A percentile compares a stretch with the other conserved stretches of the same genome.
These are phyloP conservation scores for Globisporangium heterothallicum DNA, from an alignment of 352 stramenopile genomes.

Conservation along the genomic window DNA sequence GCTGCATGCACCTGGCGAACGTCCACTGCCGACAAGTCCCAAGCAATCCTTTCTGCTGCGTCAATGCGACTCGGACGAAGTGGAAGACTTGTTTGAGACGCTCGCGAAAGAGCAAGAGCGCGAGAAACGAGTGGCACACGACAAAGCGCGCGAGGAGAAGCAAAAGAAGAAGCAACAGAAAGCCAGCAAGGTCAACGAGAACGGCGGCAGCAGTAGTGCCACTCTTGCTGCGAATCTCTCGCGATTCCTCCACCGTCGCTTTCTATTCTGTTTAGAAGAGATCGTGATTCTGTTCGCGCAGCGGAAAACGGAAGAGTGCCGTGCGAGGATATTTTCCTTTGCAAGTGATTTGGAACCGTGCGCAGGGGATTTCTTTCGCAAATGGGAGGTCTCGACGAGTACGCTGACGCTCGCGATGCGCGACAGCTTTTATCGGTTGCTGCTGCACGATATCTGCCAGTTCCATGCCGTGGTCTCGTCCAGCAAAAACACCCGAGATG, in stretches of 20 bases:
- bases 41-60: slow-evolving; percentile 33
- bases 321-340: slow-evolving; percentile 35
- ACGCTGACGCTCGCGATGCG: slow-evolving; percentile 65
- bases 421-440: slow-evolving; percentile 62
- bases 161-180: slow-evolving; percentile 20
- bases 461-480: slow-evolving; percentile 65
- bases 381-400: slow-evolving; percentile 65
- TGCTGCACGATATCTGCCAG: slow-evolving; percentile 68
- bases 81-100: slow-evolving; percentile 54
- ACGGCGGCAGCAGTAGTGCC: slow-evolving; percentile 1
- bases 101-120: slow-evolving; percentile 26
- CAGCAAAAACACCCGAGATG: slow-evolving; percentile 60
- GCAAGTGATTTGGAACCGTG: slow-evolving; percentile 56
- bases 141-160: slow-evolving; percentile 9
- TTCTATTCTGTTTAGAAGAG: slow-evolving; percentile 75
- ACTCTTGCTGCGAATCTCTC: slow-evolving; percentile 27
- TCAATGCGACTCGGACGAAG: slow-evolving; percentile 44
- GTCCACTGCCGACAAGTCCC: slow-evolving; percentile 17
- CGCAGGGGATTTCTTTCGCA: slow-evolving; percentile 33
- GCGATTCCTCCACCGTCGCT: slow-evolving; percentile 67
- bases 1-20: slow-evolving; percentile 45
- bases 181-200: neutral
- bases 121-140: slow-evolving; percentile 11
- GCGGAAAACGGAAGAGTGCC: slow-evolving; percentile 58
- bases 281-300: slow-evolving; percentile 72